Evolutionary conservation across 495 filamentous ascomycete genomes (phyloP), one percentile per base, ranked within the genome.

Genomic region (Lasiosphaeria ovina): DNA sequence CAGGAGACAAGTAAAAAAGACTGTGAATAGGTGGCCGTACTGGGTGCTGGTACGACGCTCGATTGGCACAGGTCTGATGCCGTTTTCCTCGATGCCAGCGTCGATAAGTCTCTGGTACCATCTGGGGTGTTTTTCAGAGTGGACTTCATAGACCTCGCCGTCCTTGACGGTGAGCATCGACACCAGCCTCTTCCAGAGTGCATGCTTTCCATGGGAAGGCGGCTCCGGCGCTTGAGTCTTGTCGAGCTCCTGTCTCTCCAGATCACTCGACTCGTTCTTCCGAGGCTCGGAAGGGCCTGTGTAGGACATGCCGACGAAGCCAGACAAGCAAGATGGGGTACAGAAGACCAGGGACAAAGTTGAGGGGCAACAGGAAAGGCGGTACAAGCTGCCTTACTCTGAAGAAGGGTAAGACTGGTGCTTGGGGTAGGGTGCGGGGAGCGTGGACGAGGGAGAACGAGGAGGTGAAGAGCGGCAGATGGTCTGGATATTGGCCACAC

Each of bases 61-160:
- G 11, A 82, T 62, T 1, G 81, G 81, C 8, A 84, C 79, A 1
- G 81, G 81, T 59, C 79, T 77, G 57, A 81, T 79, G 34, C 81
- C 81, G 61, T 81, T 77, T 57, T 79, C 74, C 58, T 83, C 78
- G 38, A 79, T 64, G 9, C 74, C 55, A 73, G 77, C 63, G 72
- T 85, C 67, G 69, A 86, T 62, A 62, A 81, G 42, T 59, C 66
- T 64, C 47, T 67, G 72, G 54, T 76, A 74, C 74, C 74, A 76
- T 61, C 49, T 65, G 44, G 72, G 62, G 42, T 74, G 64, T 51
- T 65, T 64, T 53, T 71, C 68, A n/a, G 62, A 54, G 6, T 69
- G 55, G n/a, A 48, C 24, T 47, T 73, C 62, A 61, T 74, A 72
- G 40, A 71, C 72, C 32, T 71, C 67, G 6, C 70, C 73, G 11